Percentiles rank a stretch among this genome's conserved stretches.
Conservation (phyloP, 306 rosid genomes). For the Sesbania bispinosa region DNA sequence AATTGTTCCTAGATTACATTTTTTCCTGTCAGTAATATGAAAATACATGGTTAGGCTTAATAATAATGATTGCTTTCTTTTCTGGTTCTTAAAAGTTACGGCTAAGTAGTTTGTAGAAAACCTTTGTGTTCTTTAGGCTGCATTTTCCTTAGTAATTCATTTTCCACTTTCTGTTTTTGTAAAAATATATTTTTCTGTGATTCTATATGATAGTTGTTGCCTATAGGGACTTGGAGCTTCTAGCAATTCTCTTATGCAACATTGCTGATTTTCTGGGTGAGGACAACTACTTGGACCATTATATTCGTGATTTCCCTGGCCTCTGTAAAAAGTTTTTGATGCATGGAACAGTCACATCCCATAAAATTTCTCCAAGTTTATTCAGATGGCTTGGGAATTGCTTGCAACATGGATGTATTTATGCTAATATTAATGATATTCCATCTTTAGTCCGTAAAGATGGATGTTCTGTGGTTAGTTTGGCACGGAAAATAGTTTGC, state of each 20-base stretch:
- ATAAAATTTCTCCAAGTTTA: constrained; percentile 68
- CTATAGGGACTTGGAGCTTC: constrained; percentile 78
- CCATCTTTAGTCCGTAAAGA: constrained; percentile 64
- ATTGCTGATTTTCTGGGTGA: constrained; percentile 70
- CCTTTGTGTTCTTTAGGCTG: neutral
- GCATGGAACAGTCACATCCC: constrained; percentile 37
- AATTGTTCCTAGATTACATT: too few relatives aligned
- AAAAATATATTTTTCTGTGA: constrained; percentile 10
- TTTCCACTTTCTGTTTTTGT: neutral
- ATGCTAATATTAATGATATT: constrained; percentile 54
- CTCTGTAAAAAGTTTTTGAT: constrained; percentile 46
- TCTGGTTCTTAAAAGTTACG: too few relatives aligned
- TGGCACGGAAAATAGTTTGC: constrained; percentile 76
- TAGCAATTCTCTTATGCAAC: constrained; percentile 65
- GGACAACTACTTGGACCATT: constrained; percentile 81
- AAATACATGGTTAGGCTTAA: too few relatives aligned
- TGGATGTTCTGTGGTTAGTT: constrained; percentile 67
- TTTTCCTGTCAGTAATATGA: too few relatives aligned
- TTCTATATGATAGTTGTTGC: constrained; percentile 21
- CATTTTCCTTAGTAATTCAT: constrained; percentile 4
- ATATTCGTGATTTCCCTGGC: constrained; percentile 85
- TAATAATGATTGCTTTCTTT: too few relatives aligned
- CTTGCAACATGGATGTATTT: constrained; percentile 62
- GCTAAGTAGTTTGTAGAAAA: too few relatives aligned
- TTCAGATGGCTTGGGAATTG: constrained; percentile 93